Base-by-base conservation (phyloP, 2,329 filamentous ascomycete species). In the Domatiomyces globalis region DNA sequence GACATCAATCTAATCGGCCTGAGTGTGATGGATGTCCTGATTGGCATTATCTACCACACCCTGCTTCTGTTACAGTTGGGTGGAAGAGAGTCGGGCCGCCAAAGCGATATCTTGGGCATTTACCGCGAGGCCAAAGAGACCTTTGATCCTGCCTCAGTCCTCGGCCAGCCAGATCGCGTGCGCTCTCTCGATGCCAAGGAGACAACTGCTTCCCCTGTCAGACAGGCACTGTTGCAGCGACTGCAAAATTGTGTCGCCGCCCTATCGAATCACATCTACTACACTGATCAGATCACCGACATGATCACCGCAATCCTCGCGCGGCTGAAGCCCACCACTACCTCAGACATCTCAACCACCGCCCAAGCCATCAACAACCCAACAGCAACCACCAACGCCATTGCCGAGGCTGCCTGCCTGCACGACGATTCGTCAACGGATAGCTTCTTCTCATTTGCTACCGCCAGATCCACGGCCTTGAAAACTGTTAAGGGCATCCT, bases 261-360 rank as follows among this genome's bases (percentile, higher is more conserved):
- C 64, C 73, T 98, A 25, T 88, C 89, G 2, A 95, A 87, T 0
- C 92, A 98, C 63, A 83, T 95, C 29, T 98, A 98, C 71, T 98
- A 98, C 65, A 86, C 86, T 1, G 90, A 96, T 61, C 92, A 98
- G 67, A 87, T 96, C 51, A 82, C 85, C 1, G 92, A 98, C 67
- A 95, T 96, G 87, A 81, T 95, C 49, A 78, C 81, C 18, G 81
- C 87, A 0, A 83, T 96, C 45, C 71, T 96, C 15, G 71, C 78
- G 27, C 83, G 87, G 18, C 74, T 96, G 27, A 92, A 85, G 66
- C 86, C 88, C 2, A 70, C 72, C 9, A 55, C 64, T 15, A 63
- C 66, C 42, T 70, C 74, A 2, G 69, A 71, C 15, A 65, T 71
- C 12, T 63, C 72, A 4, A 67, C 66, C 44, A 63, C 67, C 12